A percentile compares a stretch with the other conserved stretches of the same genome.
Evolutionary conservation across 768 basidiomycete species (phyloP).

Genomic region (Cystofilobasidium bisporidii): DNA sequence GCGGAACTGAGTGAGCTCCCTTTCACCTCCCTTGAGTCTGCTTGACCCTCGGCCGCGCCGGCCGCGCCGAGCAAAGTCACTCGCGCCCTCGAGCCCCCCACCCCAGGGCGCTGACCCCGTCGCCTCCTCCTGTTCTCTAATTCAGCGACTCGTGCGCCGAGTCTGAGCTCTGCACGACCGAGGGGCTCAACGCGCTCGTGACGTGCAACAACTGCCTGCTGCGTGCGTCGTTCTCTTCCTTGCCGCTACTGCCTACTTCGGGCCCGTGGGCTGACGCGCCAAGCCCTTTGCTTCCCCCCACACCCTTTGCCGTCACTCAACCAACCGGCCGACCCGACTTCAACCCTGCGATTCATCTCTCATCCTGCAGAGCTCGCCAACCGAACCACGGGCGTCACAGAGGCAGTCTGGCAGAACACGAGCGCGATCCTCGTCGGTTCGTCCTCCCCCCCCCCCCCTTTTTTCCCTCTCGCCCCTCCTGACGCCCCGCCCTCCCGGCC

Average conservation of each 20-base stretch:
- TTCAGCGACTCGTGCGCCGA: slow-evolving; percentile 4
- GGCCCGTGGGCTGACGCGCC: background rate
- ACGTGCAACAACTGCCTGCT: slow-evolving; percentile 24
- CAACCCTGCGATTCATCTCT: background rate
- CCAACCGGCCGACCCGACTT: too few relatives aligned
- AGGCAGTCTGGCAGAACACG: slow-evolving; percentile 6
- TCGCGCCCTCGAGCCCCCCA: background rate
- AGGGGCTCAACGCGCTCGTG: slow-evolving; percentile 22
- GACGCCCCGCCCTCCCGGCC: background rate
- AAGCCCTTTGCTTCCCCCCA: background rate
- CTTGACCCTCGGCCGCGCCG: background rate
- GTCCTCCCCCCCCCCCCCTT: background rate
- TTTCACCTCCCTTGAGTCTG: background rate
- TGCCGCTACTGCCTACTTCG: background rate
- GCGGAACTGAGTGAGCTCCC: slow-evolving; percentile 6
- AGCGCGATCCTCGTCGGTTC: slow-evolving; percentile 8
- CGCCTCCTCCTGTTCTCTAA: background rate
- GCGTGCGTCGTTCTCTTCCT: background rate
- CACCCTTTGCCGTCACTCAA: background rate
- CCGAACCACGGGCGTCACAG: slow-evolving; percentile 14
- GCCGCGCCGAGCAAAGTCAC: background rate
- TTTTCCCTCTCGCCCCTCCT: background rate
- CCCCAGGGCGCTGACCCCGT: background rate
- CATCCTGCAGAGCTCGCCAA: slow-evolving; percentile 16
- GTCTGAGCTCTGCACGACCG: slow-evolving; percentile 10